A percentile compares a stretch with the other conserved stretches of the same genome.
phyloP scores from a whole-genome alignment of 2,329 filamentous ascomycete genomes.

The Aspergillus fischeri region DNA sequence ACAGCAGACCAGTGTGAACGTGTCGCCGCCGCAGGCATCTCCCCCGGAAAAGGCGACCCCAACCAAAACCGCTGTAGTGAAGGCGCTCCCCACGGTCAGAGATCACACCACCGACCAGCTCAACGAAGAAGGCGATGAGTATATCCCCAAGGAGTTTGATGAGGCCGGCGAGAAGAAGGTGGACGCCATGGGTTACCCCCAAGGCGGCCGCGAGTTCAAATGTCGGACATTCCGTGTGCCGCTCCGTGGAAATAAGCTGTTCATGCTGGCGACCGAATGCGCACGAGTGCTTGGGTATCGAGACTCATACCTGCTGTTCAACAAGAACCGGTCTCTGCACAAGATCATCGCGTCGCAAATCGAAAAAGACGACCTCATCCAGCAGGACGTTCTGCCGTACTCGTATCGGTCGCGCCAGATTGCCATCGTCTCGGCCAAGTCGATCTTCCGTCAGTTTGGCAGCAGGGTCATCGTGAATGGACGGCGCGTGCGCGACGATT shows the following conservation, averaged over 20 bases:
- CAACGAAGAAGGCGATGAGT: conserved; percentile 84
- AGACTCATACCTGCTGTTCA: conserved; percentile 97
- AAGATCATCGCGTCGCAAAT: conserved; percentile 96
- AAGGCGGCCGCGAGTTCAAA: conserved; percentile 80
- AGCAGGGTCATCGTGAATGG: conserved; percentile 89
- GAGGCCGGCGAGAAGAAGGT: conserved; percentile 95
- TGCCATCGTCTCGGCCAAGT: conserved; percentile 92
- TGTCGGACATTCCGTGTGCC: conserved; percentile 93
- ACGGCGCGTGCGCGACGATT: conserved; percentile 89
- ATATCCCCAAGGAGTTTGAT: conserved; percentile 88
- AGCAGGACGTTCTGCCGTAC: conserved; percentile 92
- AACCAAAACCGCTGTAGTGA: conserved; percentile 74
- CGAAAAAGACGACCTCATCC: conserved; percentile 94
- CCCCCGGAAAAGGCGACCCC: conserved; percentile 71
- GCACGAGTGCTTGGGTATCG: conserved; percentile 89
- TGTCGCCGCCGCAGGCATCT: conserved; percentile 57
- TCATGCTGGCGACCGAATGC: conserved; percentile 98
- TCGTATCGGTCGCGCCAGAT: conserved; percentile 98
- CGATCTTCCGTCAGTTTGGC: conserved; percentile 98
- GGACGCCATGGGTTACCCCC: conserved; percentile 71
- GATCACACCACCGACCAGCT: conserved; percentile 98
- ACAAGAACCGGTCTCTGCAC: conserved; percentile 93
- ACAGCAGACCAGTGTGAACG: conserved; percentile 25
- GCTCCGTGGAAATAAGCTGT: conserved; percentile 85
- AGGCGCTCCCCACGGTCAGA: conserved; percentile 89